Evolutionary conservation across 1,139 yeast genomes (phyloP), one percentile per base, ranked within the genome.

Genomic region (Yamadazyma atlantica): DNA sequence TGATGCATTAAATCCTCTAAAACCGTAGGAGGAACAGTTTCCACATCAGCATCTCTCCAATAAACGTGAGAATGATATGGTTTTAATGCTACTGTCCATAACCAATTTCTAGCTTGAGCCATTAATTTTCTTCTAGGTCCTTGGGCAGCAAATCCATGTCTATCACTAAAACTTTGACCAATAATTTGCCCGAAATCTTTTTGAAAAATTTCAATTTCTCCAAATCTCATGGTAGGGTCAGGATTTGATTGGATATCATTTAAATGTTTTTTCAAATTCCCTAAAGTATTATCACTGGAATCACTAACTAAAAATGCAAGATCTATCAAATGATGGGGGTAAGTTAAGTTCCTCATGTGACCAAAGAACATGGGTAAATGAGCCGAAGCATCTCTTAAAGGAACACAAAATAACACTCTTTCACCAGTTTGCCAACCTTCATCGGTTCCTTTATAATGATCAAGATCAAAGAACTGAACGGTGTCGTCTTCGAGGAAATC

Each of bases 351-450:
- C 44, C 55, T 62, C 79, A 78, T 69, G 50, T 76, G 81, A 21
- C 73, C 66, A 47, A 78, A 78, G 49, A 77, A 77, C 83, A 77
- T 78, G 24, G 82, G 82, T 50, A 78, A 64, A 53, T 77, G 82
- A n/a, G 75, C 70, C 4, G 80, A 76, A 1, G 83, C 83, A 53
- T 78, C 82, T 60, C 83, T 61, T 46, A 78, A 62, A 1, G 83
- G 83, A 4, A 78, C 82, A 48, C 81, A 75, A 48, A 78, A 75
- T 29, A 77, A 53, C 16, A 78, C 79, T 18, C 82, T 50, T 50
- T 77, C 81, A 14, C 75, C 74, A 26, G 64, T 54, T 41, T 72
- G 75, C 82, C 82, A 77, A 4, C 82, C 82, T 46, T 74, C 65
- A 3, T 66, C 57, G 6, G 64, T 49, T 1, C 80, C 80, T 27